These are phyloP conservation scores for Plasmodium malariae DNA, from an alignment of 169 alveolate species.

Conservation along the genomic window DNA sequence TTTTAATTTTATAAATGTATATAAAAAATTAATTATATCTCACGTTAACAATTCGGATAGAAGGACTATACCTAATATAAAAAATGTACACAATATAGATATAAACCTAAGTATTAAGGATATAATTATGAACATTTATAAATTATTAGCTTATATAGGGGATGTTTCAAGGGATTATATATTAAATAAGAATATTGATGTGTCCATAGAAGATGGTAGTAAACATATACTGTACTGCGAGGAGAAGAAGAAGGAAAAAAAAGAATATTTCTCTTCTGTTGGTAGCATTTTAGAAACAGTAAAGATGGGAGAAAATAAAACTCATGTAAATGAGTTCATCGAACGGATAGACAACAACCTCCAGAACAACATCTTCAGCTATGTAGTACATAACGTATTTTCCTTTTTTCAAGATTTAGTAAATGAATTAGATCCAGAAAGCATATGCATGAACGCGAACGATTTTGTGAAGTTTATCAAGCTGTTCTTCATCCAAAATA, in stretches of 20 bases:
- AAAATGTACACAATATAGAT: conserved; percentile 21
- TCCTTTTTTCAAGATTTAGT: conserved; percentile 32
- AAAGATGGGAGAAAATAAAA: not conserved
- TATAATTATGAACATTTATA: conserved; percentile 19
- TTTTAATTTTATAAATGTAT: conserved; percentile 27
- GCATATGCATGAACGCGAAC: conserved; percentile 22
- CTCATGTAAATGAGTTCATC: not conserved
- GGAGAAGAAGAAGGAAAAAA: not conserved
- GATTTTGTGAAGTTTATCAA: conserved; percentile 32
- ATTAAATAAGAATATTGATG: conserved; percentile 13
- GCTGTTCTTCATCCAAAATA: conserved; percentile 13
- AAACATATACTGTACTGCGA: no score
- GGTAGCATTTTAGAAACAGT: conserved; percentile 6
- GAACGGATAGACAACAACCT: not conserved
- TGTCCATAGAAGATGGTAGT: not conserved
- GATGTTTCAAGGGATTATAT: conserved; percentile 18
- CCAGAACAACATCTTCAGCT: conserved; percentile 21
- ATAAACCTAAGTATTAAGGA: conserved; percentile 48
- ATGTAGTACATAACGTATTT: conserved; percentile 24
- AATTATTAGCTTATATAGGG: conserved; percentile 24
- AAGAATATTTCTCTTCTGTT: not conserved
- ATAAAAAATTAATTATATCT: conserved; percentile 3
- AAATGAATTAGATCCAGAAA: conserved; percentile 37
- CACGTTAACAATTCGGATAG: conserved; percentile 22
- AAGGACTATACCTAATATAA: not conserved